These are phyloP conservation scores for Entomortierella chlamydospora DNA, from an alignment of 192 early-diverging fungal species.

Conservation along the genomic window DNA sequence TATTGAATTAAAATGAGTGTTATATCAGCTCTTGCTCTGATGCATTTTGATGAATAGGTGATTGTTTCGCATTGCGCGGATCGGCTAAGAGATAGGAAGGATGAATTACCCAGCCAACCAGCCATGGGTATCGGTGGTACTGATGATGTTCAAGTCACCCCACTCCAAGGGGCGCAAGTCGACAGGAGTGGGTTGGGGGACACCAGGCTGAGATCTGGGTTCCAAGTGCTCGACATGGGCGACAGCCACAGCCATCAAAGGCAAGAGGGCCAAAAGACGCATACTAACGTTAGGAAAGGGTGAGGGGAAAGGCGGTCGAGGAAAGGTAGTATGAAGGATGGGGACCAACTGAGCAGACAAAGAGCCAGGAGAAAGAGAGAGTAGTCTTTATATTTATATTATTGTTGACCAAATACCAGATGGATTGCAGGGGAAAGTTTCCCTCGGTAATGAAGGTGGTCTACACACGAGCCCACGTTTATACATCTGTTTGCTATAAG, in stretches of 20 bases:
- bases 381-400: constrained; percentile 11
- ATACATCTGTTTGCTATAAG: constrained; percentile 9
- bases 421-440: not conserved
- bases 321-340: not conserved
- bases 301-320: not conserved
- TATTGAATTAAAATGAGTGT: not conserved
- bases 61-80: too few relatives aligned
- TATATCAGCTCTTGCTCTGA: not conserved
- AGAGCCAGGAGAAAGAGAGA: not conserved
- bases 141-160: constrained; percentile 66
- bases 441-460: not conserved
- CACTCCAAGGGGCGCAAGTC: constrained; percentile 70
- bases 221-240: constrained; percentile 36
- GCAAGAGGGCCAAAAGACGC: constrained; percentile 33
- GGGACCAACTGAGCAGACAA: constrained; percentile 13
- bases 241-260: constrained; percentile 35
- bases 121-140: constrained; percentile 54
- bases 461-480: constrained; percentile 2
- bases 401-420: not conserved
- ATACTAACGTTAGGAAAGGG: constrained; percentile 3
- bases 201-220: constrained; percentile 68
- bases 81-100: too few relatives aligned
- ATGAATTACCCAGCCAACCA: constrained; percentile 39
- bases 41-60: not conserved
- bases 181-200: constrained; percentile 76